These are phyloP conservation scores for Nemania sp. DNA, from an alignment of 2,329 filamentous ascomycete genomes.

Conservation along the genomic window DNA sequence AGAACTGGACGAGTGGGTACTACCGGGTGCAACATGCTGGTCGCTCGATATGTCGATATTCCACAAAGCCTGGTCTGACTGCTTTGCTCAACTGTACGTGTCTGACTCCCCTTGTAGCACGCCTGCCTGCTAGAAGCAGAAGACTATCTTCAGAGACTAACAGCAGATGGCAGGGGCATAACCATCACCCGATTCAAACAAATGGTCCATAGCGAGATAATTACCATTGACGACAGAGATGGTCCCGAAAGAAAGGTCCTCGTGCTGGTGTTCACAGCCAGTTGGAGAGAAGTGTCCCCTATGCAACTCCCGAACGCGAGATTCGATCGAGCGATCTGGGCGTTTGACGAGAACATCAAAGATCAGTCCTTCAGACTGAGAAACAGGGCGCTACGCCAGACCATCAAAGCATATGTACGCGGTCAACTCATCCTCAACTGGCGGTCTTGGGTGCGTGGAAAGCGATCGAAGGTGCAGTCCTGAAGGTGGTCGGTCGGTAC, in stretches of 20 bases:
- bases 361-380: no score
- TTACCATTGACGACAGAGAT: not conserved
- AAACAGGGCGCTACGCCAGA: no score
- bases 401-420: no score
- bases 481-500: no score
- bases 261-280: constrained; percentile 5
- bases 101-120: not conserved
- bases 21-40: constrained; percentile 1
- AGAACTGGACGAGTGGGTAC: not conserved
- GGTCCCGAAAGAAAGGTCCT: not conserved
- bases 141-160: not conserved
- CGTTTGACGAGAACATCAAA: no score
- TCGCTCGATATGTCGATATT: not conserved
- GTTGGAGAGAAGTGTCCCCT: not conserved
- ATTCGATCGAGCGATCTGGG: no score
- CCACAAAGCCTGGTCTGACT: not conserved
- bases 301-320: no score
- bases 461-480: no score
- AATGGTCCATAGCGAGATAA: not conserved
- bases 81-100: not conserved
- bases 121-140: no score
- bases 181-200: constrained; percentile 1
- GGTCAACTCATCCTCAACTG: no score
- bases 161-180: not conserved
- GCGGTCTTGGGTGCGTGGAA: no score